phyloP scores from a whole-genome alignment of 148 eudicot species.

The Oxyria digyna region DNA sequence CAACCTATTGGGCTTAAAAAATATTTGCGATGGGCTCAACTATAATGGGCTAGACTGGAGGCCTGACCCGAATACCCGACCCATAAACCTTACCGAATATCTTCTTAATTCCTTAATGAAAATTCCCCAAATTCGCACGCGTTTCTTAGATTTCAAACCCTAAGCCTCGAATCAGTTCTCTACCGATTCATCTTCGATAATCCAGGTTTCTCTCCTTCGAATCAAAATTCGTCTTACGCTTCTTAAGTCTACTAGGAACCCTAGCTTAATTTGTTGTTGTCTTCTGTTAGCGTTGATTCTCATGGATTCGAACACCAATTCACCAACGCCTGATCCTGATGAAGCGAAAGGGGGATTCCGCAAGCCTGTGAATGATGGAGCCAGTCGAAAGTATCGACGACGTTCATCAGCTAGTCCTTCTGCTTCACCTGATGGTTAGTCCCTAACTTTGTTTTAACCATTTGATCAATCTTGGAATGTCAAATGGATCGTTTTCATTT shows the following conservation, averaged over 20 bases:
- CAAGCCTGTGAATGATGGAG: conserved; percentile 62
- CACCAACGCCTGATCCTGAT: conserved; percentile 32
- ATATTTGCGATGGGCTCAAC: too few species aligned
- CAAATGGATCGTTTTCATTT: not conserved
- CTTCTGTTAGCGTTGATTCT: not conserved
- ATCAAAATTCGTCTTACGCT: not conserved
- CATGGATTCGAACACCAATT: conserved; percentile 41
- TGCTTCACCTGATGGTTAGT: conserved; percentile 64
- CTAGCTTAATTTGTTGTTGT: conserved; percentile 12
- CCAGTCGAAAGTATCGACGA: conserved; percentile 57
- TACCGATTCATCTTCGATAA: not conserved
- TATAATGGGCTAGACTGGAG: not conserved
- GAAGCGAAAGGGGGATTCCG: conserved; percentile 55
- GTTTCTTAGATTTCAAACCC: not conserved
- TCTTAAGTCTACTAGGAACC: not conserved
- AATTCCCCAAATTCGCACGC: not conserved
- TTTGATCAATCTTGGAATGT: not conserved
- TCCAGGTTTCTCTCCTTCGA: not conserved
- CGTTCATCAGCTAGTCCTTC: conserved; percentile 50
- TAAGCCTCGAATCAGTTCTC: not conserved
- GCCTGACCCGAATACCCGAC: not conserved
- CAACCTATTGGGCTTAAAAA: too few species aligned
- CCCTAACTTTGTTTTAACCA: not conserved
- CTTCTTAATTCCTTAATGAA: not conserved
- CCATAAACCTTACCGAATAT: not conserved